These are phyloP conservation scores for Leishmania major DNA, from an alignment of 208 protist genomes.

Conservation along the genomic window DNA sequence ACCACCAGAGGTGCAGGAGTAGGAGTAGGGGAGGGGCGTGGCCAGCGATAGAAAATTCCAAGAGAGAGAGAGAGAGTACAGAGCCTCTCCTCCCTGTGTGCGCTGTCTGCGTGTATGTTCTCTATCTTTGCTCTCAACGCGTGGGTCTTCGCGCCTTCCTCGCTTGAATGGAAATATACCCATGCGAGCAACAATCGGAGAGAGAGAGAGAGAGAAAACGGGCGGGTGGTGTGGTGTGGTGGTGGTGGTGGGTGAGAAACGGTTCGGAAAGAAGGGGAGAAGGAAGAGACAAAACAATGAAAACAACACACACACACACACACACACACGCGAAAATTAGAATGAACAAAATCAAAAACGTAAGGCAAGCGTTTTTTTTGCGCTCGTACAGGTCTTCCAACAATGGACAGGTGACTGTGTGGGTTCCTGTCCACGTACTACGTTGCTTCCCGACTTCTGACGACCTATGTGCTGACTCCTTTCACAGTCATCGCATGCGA, in stretches of 20 bases:
- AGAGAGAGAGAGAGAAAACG: too few relatives aligned
- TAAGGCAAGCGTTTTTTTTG: background rate
- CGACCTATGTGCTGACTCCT: background rate
- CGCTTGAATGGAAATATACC: background rate
- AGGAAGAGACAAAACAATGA: background rate
- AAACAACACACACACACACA: too few relatives aligned
- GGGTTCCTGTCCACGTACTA: background rate
- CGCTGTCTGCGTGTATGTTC: background rate
- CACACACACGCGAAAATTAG: background rate
- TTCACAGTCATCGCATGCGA: background rate
- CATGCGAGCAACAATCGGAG: too few relatives aligned
- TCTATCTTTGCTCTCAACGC: background rate
- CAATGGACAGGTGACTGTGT: background rate
- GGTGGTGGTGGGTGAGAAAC: background rate
- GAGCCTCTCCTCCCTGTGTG: too few relatives aligned
- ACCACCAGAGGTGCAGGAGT: background rate
- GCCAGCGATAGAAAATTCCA: background rate
- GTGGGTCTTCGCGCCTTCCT: background rate
- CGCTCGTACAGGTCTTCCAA: background rate
- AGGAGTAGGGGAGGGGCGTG: too few relatives aligned
- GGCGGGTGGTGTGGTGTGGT: too few relatives aligned
- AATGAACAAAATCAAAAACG: background rate
- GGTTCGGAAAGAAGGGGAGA: too few relatives aligned
- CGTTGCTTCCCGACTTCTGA: background rate
- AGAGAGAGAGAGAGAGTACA: background rate